Base-by-base conservation (phyloP, 495 filamentous ascomycete species). In the Penicillium lagena region DNA sequence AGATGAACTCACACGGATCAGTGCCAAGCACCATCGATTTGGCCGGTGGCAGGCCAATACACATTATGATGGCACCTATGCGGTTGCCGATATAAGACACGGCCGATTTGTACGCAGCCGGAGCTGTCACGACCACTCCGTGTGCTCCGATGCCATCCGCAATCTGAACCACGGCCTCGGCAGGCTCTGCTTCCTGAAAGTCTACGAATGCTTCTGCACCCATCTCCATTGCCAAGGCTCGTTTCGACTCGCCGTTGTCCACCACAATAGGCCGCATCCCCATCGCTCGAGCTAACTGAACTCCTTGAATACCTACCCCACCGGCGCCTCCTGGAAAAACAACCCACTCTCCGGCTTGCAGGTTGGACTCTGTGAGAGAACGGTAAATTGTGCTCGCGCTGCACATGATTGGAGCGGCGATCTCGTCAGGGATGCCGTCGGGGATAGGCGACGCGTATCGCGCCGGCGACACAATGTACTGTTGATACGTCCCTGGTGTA, bases 371-470 rank as follows among this genome's bases (percentile, higher is more conserved):
- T 9, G 65, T 52, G 12, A 81, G 57, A 9, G 73, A 79, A 12
- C 72, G 64, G 50, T 80, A 78, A 2, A 74, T 66, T 8, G 78
- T 80, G 10, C 78, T 67, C 2, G 77, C 76, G 22, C 73, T 79
- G 61, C 78, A 82, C 52, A 81, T 71, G 52, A 82, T 72, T 1
- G 82, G 82, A 1, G 79, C 82, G 5, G 81, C 81, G 13, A 78
- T 52, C 36, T 75, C 77, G 15, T 76, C 76, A 1, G 65, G 63
- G n/a, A 85, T 60, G 6, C 59, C 67, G 11, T 82, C 80, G 5
- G 83, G 82, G 49, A 86, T 82, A 2, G 78, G 81, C 1, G 82
- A 82, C 3, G 83, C 80, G 48, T 84, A 81, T 39, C 73, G 75
- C 0, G 79, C 79, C 7, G 80, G 76, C 1, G 72, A 74, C 13